Base-by-base conservation (phyloP, 1,284 basidiomycete genomes). In the Vanrija humicola region DNA sequence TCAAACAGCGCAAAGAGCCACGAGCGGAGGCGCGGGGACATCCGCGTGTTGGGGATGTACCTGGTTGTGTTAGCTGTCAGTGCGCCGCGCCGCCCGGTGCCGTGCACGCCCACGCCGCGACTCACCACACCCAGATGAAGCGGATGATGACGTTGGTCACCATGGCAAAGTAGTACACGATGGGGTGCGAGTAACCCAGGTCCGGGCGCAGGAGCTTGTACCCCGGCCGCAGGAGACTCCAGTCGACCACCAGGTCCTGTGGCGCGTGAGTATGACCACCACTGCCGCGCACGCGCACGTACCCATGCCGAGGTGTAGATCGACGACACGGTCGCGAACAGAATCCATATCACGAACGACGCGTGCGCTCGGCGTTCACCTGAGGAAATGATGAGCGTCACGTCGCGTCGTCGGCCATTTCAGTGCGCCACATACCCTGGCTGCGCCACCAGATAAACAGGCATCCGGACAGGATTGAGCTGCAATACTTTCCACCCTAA, bases 1-100 rank as follows among this genome's bases (percentile, higher is more conserved):
- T 97, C 93, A 34, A 90, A 69, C 51, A 87, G 65, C 0, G 82
- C 90, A 8, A 80, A 83, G 50, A 90, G 78, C 74, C 90, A 92
- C 0, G 83, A 78, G 19, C 88, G 81, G 23, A 87, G 52, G 63
- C 79, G 78, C 0, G 82, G 80, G 0, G 81, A 80, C 0, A 75
- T 63, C 15, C 9, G 10, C 9, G 34, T 12, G 34, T 67, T 62
- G 5, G 88, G 86, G 43, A 93, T 81, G 67, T 93, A 94, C 66
- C 64, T 65, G 47, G 14, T 3, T 28, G 28, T 28, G 28, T 28
- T 10, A 7, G 28, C 10, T 28, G 28, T 7, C 28, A 28, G 28
- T 28, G 28, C 28, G 28, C 28, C 28, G 28, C 26, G 5, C 26
- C 8, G 26, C 26, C 10, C 21, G 21, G 28, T 28, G 28, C 28